Evolutionary conservation across 2,329 filamentous ascomycete genomes (phyloP).

Genomic region (Sclerotinia glacialis): DNA sequence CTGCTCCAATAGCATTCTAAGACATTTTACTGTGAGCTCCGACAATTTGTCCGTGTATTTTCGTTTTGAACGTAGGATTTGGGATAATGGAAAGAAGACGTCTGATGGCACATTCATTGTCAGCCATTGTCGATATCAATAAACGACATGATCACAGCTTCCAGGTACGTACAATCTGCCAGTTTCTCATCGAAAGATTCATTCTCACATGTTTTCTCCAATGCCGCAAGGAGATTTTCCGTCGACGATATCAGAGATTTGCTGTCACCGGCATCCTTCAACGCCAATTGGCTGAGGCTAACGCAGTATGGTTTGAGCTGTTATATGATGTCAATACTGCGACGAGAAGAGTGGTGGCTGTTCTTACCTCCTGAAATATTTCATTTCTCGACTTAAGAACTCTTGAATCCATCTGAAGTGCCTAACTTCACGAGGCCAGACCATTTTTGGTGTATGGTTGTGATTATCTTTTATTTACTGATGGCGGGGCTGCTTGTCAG

Average conservation of each 20-base stretch:
- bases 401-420: constrained; percentile 32
- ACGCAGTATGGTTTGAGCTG: constrained; percentile 64
- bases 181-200: constrained; percentile 71
- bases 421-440: background rate
- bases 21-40: constrained; percentile 73
- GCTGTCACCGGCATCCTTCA: constrained; percentile 47
- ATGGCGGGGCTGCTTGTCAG: constrained; percentile 13
- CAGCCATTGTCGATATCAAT: background rate
- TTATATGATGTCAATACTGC: background rate
- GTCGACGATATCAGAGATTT: constrained; percentile 47
- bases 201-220: constrained; percentile 45
- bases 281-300: constrained; percentile 55
- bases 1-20: constrained; percentile 68
- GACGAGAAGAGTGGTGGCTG: background rate
- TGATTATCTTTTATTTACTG: background rate
- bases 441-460: constrained; percentile 3
- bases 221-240: constrained; percentile 46
- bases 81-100: constrained; percentile 87
- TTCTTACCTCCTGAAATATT: constrained; percentile 38
- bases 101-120: constrained; percentile 41
- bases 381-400: constrained; percentile 37
- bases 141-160: background rate
- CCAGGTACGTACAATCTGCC: constrained; percentile 87
- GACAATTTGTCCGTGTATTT: constrained; percentile 67
- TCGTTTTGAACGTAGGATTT: constrained; percentile 76